A percentile compares a stretch with the other conserved stretches of the same genome.
Evolutionary conservation across 2,329 filamentous ascomycete genomes (phyloP).

Genomic region (Neofusicoccum kwambonambiense): DNA sequence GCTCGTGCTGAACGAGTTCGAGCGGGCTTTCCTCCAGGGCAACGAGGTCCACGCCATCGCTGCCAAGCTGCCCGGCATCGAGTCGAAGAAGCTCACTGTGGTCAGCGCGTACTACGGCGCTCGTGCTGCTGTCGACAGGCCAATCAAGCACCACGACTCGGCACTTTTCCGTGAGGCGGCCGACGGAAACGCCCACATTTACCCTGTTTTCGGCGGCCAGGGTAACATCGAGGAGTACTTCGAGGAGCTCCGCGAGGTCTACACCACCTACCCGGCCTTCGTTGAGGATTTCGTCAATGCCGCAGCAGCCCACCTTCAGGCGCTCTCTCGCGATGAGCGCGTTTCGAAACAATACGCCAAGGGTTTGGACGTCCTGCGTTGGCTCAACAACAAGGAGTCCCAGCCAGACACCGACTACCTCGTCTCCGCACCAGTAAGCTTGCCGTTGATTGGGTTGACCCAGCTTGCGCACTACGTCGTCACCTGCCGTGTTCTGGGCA

Average conservation of each 20-base stretch:
- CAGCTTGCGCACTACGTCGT: constrained; percentile 96
- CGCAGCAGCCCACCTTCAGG: constrained; percentile 84
- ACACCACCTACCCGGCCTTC: constrained; percentile 87
- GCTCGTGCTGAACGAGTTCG: constrained; percentile 91
- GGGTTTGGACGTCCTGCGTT: constrained; percentile 90
- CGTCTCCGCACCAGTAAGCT: constrained; percentile 90
- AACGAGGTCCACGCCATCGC: constrained; percentile 95
- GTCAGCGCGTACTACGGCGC: constrained; percentile 90
- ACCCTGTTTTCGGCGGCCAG: constrained; percentile 94
- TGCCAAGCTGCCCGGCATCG: constrained; percentile 82
- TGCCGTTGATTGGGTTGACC: constrained; percentile 92
- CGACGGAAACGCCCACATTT: constrained; percentile 79
- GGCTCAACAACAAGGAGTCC: constrained; percentile 84
- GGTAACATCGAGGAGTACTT: constrained; percentile 99
- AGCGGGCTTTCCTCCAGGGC: constrained; percentile 88
- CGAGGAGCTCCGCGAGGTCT: constrained; percentile 89
- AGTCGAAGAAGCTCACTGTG: constrained; percentile 86
- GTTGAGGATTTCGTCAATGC: constrained; percentile 79
- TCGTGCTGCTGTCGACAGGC: constrained; percentile 76
- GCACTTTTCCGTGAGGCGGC: constrained; percentile 85
- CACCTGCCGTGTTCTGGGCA: constrained; percentile 85
- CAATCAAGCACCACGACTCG: constrained; percentile 90
- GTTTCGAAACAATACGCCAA: constrained; percentile 97
- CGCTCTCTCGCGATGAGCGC: constrained; percentile 74
- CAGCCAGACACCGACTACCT: constrained; percentile 94